These are phyloP conservation scores for Vigna reflexopilosa DNA, from an alignment of 306 rosid species.

Conservation along the genomic window DNA sequence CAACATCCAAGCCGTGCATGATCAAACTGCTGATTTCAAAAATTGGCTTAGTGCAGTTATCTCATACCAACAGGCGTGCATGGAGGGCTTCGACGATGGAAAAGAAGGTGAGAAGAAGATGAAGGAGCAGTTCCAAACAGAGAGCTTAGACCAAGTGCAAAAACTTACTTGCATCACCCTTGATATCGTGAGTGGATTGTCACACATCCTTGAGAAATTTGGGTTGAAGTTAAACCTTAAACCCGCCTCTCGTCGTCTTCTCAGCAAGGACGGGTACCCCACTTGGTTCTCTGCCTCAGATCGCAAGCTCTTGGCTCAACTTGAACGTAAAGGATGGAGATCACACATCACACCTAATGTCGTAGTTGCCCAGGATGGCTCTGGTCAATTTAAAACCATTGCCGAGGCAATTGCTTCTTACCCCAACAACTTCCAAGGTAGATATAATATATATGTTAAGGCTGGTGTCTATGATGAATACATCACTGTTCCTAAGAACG, in stretches of 20 bases:
- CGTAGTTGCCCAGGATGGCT: constrained; percentile 81
- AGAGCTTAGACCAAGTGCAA: constrained; percentile 22
- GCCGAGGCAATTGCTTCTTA: constrained; percentile 54
- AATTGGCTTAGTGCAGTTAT: constrained; percentile 72
- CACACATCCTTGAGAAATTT: constrained; percentile 41
- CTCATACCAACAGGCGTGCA: constrained; percentile 60
- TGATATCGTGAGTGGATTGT: constrained; percentile 52
- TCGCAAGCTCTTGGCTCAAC: constrained; percentile 56
- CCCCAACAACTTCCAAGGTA: constrained; percentile 47
- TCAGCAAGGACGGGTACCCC: constrained; percentile 54
- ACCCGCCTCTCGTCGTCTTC: constrained; percentile 59
- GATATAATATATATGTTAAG: constrained; percentile 72
- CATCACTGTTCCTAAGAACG: constrained; percentile 43
- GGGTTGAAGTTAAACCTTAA: constrained; percentile 50
- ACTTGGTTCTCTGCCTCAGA: constrained; percentile 62
- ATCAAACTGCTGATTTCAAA: constrained; percentile 52
- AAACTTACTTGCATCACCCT: constrained; percentile 62
- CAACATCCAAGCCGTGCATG: constrained; percentile 36
- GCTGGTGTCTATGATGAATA: constrained; percentile 67
- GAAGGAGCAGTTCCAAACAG: background rate
- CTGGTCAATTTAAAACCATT: constrained; percentile 60
- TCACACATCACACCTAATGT: constrained; percentile 39
- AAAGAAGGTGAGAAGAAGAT: constrained; percentile 44
- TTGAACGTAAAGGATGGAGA: background rate
- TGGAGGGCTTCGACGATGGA: constrained; percentile 48